Base-by-base conservation (phyloP, 2,329 filamentous ascomycete species). In the Clonostachys rhizophaga region DNA sequence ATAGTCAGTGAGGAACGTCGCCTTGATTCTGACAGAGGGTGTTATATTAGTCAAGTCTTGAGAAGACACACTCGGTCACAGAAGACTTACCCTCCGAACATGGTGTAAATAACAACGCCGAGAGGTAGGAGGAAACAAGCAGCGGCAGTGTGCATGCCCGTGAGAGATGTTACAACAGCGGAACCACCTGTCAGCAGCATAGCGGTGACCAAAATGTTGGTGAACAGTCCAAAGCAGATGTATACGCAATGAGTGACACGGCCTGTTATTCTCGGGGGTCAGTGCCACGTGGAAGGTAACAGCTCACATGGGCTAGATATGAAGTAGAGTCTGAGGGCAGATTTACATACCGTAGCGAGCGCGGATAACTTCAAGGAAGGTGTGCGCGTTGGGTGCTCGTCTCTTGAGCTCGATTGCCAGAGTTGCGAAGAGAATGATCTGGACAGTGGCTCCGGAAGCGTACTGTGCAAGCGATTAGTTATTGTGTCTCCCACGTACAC, bases 381-480 rank as follows among this genome's bases (percentile, higher is more conserved):
- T 81, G 57, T 94, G 89, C 2, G 88, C 89, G 60, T 92, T 91
- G 0, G 89, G 89, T 2, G 88, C 87, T 48, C 86, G 81, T 52
- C 87, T 74, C 68, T 94, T 95, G 43, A 94, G 69, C 65, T 92
- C 87, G 55, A 94, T 94, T 16, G 89, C 89, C 18, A 94, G 75
- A 0, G 87, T 91, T 11, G 89, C 88, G 58, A 95, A 94, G 4
- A 94, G 74, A 30, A 94, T 75, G 55, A 95, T 89, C 60, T 91
- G 87, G 12, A 91, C 86, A 0, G 84, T 89, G 16, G 87, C 87
- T 17, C 83, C 76, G 5, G 70, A 74, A 1, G 75, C 78, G 58
- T 82, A 82, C 36, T 18, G 24, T 10, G 24, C 24, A 30, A 30
- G 6, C 24, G 24, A 10, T 30, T 6, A 30, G 9, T 30, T 4